Evolutionary conservation across 2,329 filamentous ascomycete species (phyloP).

Genomic region (Diaporthe capsici): DNA sequence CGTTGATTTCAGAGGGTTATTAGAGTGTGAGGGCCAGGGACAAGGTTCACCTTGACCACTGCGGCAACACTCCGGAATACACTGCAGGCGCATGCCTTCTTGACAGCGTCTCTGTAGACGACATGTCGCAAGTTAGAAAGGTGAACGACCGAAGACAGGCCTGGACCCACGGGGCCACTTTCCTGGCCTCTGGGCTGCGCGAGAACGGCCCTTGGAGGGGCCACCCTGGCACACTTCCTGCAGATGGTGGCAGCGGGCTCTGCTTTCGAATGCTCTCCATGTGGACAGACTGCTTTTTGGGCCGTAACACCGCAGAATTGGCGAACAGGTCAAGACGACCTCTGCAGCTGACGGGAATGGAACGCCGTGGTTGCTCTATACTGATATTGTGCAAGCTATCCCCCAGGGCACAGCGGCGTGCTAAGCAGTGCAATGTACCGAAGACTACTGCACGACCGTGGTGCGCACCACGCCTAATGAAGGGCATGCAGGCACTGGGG

Average conservation of each 20-base stretch:
- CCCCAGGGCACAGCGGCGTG: background rate
- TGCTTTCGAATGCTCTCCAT: constrained; percentile 33
- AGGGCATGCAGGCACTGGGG: constrained; percentile 21
- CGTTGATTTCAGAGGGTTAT: constrained; percentile 15
- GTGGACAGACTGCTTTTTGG: constrained; percentile 36
- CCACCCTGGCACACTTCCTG: constrained; percentile 26
- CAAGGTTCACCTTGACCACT: constrained; percentile 6
- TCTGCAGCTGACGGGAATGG: constrained; percentile 19
- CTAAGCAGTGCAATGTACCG: background rate
- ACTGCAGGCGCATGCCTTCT: constrained; percentile 26
- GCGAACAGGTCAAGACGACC: constrained; percentile 26
- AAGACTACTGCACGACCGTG: background rate
- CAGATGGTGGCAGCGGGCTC: constrained; percentile 26
- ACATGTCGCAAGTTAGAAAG: constrained; percentile 37
- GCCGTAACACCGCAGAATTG: constrained; percentile 26
- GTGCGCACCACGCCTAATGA: background rate
- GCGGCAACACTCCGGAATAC: constrained; percentile 15
- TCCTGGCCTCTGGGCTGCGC: constrained; percentile 41
- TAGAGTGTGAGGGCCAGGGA: constrained; percentile 4
- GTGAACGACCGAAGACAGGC: constrained; percentile 35
- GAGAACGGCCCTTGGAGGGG: constrained; percentile 37
- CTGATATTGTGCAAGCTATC: constrained; percentile 6
- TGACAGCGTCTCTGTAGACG: constrained; percentile 32
- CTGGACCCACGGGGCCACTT: constrained; percentile 41
- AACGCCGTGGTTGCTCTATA: constrained; percentile 11